Conservation (phyloP, 2,329 filamentous ascomycete species). For the Plenodomus tracheiphilus region DNA sequence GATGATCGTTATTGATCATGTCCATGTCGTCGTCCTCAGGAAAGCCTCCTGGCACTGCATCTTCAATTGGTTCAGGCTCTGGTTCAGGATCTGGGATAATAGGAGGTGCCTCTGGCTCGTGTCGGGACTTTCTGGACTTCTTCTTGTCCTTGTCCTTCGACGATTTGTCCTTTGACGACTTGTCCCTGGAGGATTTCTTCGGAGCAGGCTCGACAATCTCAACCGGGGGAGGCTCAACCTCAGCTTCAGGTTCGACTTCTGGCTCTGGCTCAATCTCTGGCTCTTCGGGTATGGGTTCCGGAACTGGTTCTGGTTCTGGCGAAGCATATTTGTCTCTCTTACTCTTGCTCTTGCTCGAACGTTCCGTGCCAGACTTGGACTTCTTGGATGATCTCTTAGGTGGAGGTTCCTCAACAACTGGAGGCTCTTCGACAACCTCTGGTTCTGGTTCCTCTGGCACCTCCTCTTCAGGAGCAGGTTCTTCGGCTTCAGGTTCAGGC, state of each 20-base stretch:
- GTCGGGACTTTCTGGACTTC: constrained; percentile 35
- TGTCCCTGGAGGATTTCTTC: constrained; percentile 23
- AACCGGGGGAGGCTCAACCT: constrained; percentile 34
- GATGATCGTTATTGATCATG: constrained; percentile 13
- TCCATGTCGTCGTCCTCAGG: constrained; percentile 47
- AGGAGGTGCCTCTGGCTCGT: constrained; percentile 25
- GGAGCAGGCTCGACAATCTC: constrained; percentile 35
- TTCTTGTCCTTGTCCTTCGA: constrained; percentile 25
- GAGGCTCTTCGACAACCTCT: constrained; percentile 12
- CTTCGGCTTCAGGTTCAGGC: constrained; percentile 14
- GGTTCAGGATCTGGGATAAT: constrained; percentile 37
- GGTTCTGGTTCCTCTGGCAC: constrained; percentile 33
- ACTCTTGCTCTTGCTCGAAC: constrained; percentile 2
- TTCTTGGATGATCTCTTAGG: constrained; percentile 10
- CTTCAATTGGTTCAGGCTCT: constrained; percentile 32
- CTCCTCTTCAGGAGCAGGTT: constrained; percentile 43
- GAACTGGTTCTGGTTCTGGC: constrained; percentile 19
- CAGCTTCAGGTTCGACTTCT: constrained; percentile 16
- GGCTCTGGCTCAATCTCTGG: constrained; percentile 18
- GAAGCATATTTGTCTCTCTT: constrained; percentile 17
- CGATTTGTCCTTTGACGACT: constrained; percentile 24
- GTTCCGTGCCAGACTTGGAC: neutral
- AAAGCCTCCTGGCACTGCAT: constrained; percentile 52
- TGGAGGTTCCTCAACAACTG: constrained; percentile 19
- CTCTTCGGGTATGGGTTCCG: constrained; percentile 30